These are phyloP conservation scores for Colletotrichum phormii DNA, from an alignment of 2,329 filamentous ascomycete genomes.

Conservation along the genomic window DNA sequence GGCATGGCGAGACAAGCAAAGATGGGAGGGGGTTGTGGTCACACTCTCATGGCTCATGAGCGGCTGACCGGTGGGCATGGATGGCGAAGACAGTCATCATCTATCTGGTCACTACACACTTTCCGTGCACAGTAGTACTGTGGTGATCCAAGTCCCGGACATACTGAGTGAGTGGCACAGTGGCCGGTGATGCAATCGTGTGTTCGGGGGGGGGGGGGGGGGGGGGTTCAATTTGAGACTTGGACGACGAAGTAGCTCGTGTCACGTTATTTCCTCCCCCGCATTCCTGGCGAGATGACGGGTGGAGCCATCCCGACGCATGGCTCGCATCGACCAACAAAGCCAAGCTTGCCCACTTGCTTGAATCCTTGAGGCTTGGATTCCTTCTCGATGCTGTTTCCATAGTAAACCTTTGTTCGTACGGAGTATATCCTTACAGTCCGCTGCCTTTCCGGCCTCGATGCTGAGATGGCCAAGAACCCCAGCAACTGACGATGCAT, in stretches of 20 bases:
- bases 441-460: neutral
- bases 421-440: too few relatives aligned
- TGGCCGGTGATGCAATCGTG: neutral
- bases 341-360: neutral
- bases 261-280: conserved; percentile 26
- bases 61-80: conserved; percentile 1
- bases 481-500: neutral
- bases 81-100: neutral
- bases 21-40: neutral
- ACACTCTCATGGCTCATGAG: conserved; percentile 4
- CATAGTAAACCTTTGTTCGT: neutral
- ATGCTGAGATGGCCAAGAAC: neutral
- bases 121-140: neutral
- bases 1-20: neutral
- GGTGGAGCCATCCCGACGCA: neutral
- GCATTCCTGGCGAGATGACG: conserved; percentile 29
- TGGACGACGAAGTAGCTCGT: neutral
- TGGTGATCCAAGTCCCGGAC: too few relatives aligned
- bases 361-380: neutral
- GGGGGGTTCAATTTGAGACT: neutral
- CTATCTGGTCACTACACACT: neutral
- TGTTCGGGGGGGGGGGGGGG: neutral
- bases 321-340: conserved; percentile 11
- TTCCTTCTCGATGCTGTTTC: neutral
- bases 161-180: neutral